These are phyloP conservation scores for Eutypella sp. DNA, from an alignment of 2,329 filamentous ascomycete species.

Conservation along the genomic window DNA sequence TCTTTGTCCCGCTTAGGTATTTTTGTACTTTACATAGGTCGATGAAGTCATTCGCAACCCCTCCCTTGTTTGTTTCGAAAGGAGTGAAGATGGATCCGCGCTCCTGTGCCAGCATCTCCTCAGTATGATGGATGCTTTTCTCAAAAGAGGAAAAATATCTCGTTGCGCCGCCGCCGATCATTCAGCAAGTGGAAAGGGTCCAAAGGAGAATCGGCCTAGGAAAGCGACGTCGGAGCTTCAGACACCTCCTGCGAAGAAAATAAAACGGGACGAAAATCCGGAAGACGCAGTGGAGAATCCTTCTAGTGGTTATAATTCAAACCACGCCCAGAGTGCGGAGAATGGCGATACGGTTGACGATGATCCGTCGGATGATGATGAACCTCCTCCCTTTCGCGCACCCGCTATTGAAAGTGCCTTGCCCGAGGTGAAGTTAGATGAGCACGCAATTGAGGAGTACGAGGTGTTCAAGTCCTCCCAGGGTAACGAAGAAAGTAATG, in stretches of 20 bases:
- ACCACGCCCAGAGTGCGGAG: constrained; percentile 6
- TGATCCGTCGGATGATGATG: constrained; percentile 25
- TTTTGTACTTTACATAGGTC: no score
- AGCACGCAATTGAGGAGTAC: constrained; percentile 74
- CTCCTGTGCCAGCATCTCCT: neutral
- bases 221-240: constrained; percentile 11
- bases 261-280: constrained; percentile 26
- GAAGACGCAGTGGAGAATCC: constrained; percentile 30
- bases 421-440: constrained; percentile 60
- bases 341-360: constrained; percentile 26
- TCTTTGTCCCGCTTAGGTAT: constrained; percentile 11
- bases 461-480: constrained; percentile 62
- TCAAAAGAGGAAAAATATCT: constrained; percentile 15
- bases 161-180: constrained; percentile 5
- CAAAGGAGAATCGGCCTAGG: constrained; percentile 3
- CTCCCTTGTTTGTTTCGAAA: neutral
- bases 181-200: constrained; percentile 4
- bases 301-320: constrained; percentile 10
- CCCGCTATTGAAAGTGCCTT: constrained; percentile 70
- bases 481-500: constrained; percentile 38
- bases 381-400: constrained; percentile 26
- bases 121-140: constrained; percentile 25
- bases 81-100: constrained; percentile 3
- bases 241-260: constrained; percentile 32
- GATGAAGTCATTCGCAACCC: constrained; percentile 12